These are phyloP conservation scores for Corynespora cassiicola DNA, from an alignment of 2,329 filamentous ascomycete species.

Conservation along the genomic window DNA sequence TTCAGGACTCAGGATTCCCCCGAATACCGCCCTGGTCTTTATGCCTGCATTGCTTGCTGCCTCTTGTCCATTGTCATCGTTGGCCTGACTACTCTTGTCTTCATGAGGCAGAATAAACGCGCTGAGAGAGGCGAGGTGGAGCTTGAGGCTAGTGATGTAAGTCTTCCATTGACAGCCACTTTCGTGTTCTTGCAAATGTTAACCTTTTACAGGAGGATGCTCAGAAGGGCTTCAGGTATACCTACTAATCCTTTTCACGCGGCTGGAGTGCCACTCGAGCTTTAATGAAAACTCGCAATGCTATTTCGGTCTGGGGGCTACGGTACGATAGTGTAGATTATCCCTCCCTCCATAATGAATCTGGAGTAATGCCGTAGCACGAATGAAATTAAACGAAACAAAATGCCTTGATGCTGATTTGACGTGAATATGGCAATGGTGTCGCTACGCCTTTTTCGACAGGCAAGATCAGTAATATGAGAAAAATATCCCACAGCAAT, in stretches of 20 bases:
- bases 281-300: too few species aligned
- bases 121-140: conserved; percentile 50
- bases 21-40: conserved; percentile 43
- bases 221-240: conserved; percentile 45
- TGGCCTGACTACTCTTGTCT: conserved; percentile 36
- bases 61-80: conserved; percentile 45
- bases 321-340: too few species aligned
- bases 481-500: too few species aligned
- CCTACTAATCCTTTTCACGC: conserved; percentile 24
- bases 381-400: too few species aligned
- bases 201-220: conserved; percentile 34
- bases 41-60: conserved; percentile 47
- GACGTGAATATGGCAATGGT: too few species aligned
- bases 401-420: too few species aligned
- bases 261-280: too few species aligned
- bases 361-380: too few species aligned
- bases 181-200: conserved; percentile 18
- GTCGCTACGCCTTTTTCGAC: too few species aligned
- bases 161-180: conserved; percentile 15
- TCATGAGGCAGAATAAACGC: conserved; percentile 43
- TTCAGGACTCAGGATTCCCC: conserved; percentile 61
- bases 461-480: too few species aligned
- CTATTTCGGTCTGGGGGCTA: too few species aligned
- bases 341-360: too few species aligned
- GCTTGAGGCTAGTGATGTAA: conserved; percentile 47